phyloP scores from a whole-genome alignment of 345 rosid species.

The Heritiera littoralis region DNA sequence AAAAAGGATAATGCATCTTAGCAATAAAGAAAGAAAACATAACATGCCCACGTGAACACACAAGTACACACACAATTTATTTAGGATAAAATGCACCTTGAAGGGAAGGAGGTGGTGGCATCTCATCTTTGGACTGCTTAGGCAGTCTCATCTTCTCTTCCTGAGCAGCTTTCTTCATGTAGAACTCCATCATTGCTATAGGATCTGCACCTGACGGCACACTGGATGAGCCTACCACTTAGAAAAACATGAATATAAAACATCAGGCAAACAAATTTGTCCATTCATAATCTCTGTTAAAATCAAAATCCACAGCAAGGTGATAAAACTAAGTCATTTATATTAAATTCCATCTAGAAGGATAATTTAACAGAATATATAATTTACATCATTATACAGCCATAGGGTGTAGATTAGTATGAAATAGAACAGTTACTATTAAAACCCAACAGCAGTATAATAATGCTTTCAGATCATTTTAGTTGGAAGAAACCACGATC shows the following conservation, averaged over 20 bases:
- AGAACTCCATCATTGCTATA: conserved; percentile 97
- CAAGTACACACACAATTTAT: neutral
- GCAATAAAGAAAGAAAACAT: conserved; percentile 3
- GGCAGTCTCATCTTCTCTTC: conserved; percentile 94
- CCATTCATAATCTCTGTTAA: neutral
- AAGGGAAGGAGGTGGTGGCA: conserved; percentile 97
- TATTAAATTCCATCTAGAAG: neutral
- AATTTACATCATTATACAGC: neutral
- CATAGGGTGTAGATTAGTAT: neutral
- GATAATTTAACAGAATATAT: neutral
- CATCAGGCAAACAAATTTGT: neutral
- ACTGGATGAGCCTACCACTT: conserved; percentile 41
- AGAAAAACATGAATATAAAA: neutral
- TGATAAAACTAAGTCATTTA: neutral
- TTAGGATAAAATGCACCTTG: conserved; percentile 48
- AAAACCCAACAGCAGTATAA: neutral
- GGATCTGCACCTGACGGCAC: conserved; percentile 64
- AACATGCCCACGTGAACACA: neutral
- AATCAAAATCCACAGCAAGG: neutral
- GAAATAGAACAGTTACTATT: neutral
- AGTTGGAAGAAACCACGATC: neutral
- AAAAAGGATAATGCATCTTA: neutral
- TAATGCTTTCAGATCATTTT: neutral
- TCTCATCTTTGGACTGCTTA: conserved; percentile 94
- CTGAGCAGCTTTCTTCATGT: conserved; percentile 94